A percentile compares a stretch with the other conserved stretches of the same genome.
Evolutionary conservation across 2,329 filamentous ascomycete genomes (phyloP).

Genomic region (Volutella citrinella): DNA sequence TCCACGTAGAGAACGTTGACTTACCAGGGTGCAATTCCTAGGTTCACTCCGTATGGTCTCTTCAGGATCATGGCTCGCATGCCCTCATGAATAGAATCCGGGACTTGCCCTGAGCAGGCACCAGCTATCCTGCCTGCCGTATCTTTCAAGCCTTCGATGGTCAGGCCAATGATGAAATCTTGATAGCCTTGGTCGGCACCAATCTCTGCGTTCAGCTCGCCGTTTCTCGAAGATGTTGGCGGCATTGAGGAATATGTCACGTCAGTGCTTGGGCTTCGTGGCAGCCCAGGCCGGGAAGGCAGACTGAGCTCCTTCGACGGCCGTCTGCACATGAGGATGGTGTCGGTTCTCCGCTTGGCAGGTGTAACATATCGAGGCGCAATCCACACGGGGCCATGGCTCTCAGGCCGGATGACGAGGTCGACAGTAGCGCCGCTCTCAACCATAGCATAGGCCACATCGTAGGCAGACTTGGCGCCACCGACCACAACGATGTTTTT

Average conservation of each 20-base stretch:
- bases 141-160: slow-evolving; percentile 31
- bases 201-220: slow-evolving; percentile 6
- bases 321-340: too few relatives aligned
- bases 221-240: slow-evolving; percentile 8
- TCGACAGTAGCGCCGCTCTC: slow-evolving; percentile 45
- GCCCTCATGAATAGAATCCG: slow-evolving; percentile 17
- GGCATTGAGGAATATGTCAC: slow-evolving; percentile 10
- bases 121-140: slow-evolving; percentile 32
- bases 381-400: slow-evolving; percentile 55
- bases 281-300: too few relatives aligned
- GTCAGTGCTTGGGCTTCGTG: too few relatives aligned
- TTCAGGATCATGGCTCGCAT: slow-evolving; percentile 14
- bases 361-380: slow-evolving; percentile 58
- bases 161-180: slow-evolving; percentile 28
- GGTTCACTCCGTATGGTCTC: slow-evolving; percentile 10
- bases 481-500: slow-evolving; percentile 48
- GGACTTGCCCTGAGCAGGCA: slow-evolving; percentile 25
- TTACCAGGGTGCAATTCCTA: slow-evolving; percentile 14
- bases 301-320: too few relatives aligned
- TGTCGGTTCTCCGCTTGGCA: too few relatives aligned
- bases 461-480: slow-evolving; percentile 56
- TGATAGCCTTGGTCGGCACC: slow-evolving; percentile 9
- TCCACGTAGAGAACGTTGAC: too few relatives aligned
- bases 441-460: slow-evolving; percentile 54
- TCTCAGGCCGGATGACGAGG: slow-evolving; percentile 46